A percentile compares a stretch with the other conserved stretches of the same genome.
Evolutionary conservation across 2,329 filamentous ascomycete species (phyloP).

Genomic region (Exophiala dermatitidis): DNA sequence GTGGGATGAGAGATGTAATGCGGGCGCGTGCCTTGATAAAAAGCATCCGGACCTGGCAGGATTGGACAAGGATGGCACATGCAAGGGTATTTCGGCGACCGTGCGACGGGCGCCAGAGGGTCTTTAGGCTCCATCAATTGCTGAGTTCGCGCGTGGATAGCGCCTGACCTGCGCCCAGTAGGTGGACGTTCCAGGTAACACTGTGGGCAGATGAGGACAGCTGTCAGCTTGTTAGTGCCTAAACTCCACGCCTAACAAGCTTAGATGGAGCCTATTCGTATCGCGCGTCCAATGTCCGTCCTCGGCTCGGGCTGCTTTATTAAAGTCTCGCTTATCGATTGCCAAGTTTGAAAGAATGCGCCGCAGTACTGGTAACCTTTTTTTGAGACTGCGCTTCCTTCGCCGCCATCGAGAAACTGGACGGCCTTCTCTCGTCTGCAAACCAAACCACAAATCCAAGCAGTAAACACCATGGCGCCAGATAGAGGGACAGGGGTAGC

Average conservation of each 20-base stretch:
- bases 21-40: neutral
- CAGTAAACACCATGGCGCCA: conserved; percentile 21
- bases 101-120: neutral
- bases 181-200: neutral
- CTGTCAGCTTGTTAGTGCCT: too few species aligned
- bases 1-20: neutral
- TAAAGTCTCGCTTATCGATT: neutral
- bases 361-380: neutral
- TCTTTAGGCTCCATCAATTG: too few species aligned
- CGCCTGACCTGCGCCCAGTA: neutral
- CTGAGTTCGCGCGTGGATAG: neutral
- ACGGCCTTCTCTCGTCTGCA: neutral
- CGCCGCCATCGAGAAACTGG: neutral
- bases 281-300: neutral
- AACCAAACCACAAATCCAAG: neutral
- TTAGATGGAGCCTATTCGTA: neutral
- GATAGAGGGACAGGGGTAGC: conserved; percentile 41
- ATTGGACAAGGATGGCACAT: conserved; percentile 10
- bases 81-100: conserved; percentile 4
- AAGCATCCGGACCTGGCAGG: conserved; percentile 4
- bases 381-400: neutral
- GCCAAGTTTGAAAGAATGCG: neutral
- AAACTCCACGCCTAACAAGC: too few species aligned
- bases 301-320: neutral
- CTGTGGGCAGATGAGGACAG: neutral